phyloP scores from a whole-genome alignment of 768 basidiomycete genomes.

The Mycena maculata region DNA sequence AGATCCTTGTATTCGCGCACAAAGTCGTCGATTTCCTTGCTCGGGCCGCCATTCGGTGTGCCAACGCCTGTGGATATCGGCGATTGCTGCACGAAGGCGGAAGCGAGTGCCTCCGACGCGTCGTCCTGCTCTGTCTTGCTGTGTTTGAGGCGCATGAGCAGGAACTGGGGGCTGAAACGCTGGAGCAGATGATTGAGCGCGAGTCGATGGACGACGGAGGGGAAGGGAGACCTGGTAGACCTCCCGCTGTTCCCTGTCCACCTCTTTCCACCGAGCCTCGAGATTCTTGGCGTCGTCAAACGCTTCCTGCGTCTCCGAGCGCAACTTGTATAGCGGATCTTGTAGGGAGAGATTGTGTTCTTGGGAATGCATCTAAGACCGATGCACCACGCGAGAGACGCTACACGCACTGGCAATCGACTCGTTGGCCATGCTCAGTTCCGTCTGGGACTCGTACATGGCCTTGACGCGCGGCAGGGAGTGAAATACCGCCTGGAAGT shows the following conservation, averaged over 20 bases:
- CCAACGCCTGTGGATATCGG: conserved; percentile 39
- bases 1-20: conserved; percentile 88
- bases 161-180: conserved; percentile 89
- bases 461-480: conserved; percentile 78
- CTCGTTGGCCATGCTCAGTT: conserved; percentile 87
- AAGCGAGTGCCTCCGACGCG: conserved; percentile 84
- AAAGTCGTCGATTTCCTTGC: conserved; percentile 85
- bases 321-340: conserved; percentile 77
- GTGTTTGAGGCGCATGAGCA: conserved; percentile 88
- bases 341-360: conserved; percentile 83
- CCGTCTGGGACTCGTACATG: conserved; percentile 80
- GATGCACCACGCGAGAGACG: background rate
- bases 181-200: conserved; percentile 44
- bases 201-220: background rate
- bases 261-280: conserved; percentile 85
- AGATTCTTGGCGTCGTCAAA: conserved; percentile 89
- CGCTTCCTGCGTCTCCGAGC: conserved; percentile 86
- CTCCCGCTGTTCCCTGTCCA: conserved; percentile 90
- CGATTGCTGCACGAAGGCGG: conserved; percentile 79
- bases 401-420: conserved; percentile 80
- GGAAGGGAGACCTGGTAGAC: conserved; percentile 80
- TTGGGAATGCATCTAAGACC: conserved; percentile 44
- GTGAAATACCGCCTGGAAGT: conserved; percentile 91
- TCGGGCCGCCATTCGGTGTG: conserved; percentile 47
- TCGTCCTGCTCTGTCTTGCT: conserved; percentile 93